Evolutionary conservation across 2,329 filamentous ascomycete genomes (phyloP).

Genomic region (Aureobasidium sp.): DNA sequence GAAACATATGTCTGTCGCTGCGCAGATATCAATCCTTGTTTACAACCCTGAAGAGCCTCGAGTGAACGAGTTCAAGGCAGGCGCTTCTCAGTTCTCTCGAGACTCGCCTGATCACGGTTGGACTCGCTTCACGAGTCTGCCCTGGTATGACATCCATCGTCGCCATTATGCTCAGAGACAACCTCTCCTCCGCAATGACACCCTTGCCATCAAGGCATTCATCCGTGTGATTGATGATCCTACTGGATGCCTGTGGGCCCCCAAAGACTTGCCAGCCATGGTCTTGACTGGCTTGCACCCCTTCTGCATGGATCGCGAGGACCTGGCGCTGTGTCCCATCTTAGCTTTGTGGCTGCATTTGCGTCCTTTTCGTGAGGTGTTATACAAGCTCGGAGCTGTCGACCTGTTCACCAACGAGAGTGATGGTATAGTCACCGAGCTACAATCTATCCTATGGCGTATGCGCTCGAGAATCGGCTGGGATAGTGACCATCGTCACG

Average conservation of each 20-base stretch:
- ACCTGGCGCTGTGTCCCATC: conserved; percentile 33
- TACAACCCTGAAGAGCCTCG: conserved; percentile 59
- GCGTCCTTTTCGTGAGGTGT: conserved; percentile 50
- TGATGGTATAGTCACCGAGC: not conserved
- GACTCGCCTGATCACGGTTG: conserved; percentile 57
- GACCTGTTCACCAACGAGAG: not conserved
- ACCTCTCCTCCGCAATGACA: conserved; percentile 54
- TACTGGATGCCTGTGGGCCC: conserved; percentile 50
- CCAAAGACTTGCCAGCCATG: conserved; percentile 38
- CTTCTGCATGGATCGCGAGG: conserved; percentile 22
- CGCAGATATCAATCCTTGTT: conserved; percentile 54
- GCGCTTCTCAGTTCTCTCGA: conserved; percentile 53
- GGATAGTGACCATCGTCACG: not conserved
- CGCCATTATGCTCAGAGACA: conserved; percentile 53
- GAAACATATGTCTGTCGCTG: conserved; percentile 44
- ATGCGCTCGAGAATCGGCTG: conserved; percentile 4
- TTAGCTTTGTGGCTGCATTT: conserved; percentile 54
- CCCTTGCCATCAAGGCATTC: conserved; percentile 55
- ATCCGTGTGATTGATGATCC: conserved; percentile 55
- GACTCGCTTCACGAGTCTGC: conserved; percentile 52
- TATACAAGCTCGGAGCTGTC: conserved; percentile 38
- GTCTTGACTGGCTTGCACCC: conserved; percentile 51
- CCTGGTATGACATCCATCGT: conserved; percentile 51
- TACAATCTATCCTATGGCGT: conserved; percentile 5
- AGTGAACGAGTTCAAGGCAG: conserved; percentile 49